Conservation (phyloP, 352 stramenopile genomes). For the Globisporangium splendens region DNA sequence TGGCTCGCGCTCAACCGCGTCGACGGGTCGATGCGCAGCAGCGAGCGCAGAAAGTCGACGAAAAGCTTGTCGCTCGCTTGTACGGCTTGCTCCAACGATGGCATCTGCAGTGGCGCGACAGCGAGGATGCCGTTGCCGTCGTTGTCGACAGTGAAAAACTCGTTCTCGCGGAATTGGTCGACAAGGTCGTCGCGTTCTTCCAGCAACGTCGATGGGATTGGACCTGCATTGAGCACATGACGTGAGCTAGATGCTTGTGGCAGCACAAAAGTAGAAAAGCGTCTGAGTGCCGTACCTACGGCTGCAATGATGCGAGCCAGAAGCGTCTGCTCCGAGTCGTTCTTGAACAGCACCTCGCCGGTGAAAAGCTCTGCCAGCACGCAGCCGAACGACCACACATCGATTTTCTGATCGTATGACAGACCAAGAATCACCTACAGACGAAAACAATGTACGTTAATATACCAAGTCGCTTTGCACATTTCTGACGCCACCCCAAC, state of each 20-base stretch:
- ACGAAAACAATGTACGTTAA: background rate
- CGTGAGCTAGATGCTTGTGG: background rate
- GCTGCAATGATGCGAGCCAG: slow-evolving; percentile 89
- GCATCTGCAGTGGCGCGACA: slow-evolving; percentile 20
- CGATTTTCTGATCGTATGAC: slow-evolving; percentile 82
- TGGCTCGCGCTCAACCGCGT: slow-evolving; percentile 44
- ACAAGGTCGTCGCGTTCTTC: slow-evolving; percentile 41
- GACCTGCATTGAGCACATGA: slow-evolving; percentile 27
- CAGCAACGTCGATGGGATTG: slow-evolving; percentile 62
- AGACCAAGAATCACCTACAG: slow-evolving; percentile 94
- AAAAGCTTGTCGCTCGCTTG: slow-evolving; percentile 56
- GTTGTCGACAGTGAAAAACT: slow-evolving; percentile 48
- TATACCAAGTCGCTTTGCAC: background rate
- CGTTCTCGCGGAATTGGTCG: slow-evolving; percentile 55
- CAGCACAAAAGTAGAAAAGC: background rate
- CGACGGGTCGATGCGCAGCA: slow-evolving; percentile 67
- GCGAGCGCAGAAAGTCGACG: slow-evolving; percentile 57
- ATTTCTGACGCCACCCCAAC: slow-evolving; percentile 25
- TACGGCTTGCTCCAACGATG: slow-evolving; percentile 52
- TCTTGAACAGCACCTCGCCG: slow-evolving; percentile 85
- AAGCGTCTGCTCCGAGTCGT: slow-evolving; percentile 89
- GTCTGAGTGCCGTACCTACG: slow-evolving; percentile 34
- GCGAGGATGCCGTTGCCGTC: slow-evolving; percentile 46
- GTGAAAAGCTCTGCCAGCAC: slow-evolving; percentile 87
- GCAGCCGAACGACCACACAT: slow-evolving; percentile 88